Percentiles rank a stretch among this genome's conserved stretches.
Conservation (phyloP, 495 filamentous ascomycete genomes). For the Daldinia grandis region DNA sequence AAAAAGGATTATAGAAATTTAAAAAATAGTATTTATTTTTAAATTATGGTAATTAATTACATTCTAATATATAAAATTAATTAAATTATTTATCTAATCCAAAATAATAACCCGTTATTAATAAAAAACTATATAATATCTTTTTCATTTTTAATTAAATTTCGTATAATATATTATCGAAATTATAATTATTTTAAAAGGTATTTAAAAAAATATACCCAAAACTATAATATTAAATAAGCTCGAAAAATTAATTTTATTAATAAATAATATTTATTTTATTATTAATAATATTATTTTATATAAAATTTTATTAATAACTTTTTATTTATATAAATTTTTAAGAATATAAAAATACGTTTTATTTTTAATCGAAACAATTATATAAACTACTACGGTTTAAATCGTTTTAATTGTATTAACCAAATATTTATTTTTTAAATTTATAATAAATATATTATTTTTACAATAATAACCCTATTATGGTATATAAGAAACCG, state of each 20-base stretch:
- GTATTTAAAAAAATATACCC: neutral
- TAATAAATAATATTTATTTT: neutral
- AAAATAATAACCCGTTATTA: neutral
- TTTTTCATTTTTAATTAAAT: neutral
- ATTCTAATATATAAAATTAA: neutral
- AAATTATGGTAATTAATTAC: neutral
- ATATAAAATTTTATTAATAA: no score
- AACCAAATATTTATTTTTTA: slow-evolving; percentile 1
- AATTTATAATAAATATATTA: neutral
- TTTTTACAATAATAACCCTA: neutral
- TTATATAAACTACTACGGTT: neutral
- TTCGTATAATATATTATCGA: neutral
- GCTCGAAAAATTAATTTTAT: neutral
- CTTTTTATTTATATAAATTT: neutral
- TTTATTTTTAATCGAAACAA: no score
- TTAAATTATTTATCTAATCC: neutral
- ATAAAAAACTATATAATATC: neutral
- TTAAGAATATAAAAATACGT: neutral
- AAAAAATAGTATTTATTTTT: neutral
- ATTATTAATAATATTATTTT: neutral
- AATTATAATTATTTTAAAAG: neutral
- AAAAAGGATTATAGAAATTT: neutral
- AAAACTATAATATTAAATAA: neutral
- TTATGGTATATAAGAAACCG: neutral
- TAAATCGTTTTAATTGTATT: neutral